Percentiles rank a stretch among this genome's conserved stretches.
These are phyloP conservation scores for Globisporangium heterothallicum DNA, from an alignment of 352 stramenopile species.

Conservation along the genomic window DNA sequence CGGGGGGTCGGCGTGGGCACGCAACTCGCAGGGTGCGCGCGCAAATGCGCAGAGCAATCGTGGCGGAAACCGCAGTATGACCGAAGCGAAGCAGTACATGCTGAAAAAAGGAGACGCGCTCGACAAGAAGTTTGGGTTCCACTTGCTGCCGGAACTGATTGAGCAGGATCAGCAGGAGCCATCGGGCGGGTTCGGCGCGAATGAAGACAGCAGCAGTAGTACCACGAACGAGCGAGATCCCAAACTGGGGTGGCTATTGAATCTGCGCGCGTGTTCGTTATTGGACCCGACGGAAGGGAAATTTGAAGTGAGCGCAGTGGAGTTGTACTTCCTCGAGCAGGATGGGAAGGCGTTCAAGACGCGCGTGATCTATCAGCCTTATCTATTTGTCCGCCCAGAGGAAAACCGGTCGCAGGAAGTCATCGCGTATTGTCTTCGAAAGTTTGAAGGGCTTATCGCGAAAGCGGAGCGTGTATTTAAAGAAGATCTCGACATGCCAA, in stretches of 20 bases:
- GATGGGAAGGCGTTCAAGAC: slow-evolving; percentile 95
- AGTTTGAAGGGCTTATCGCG: slow-evolving; percentile 85
- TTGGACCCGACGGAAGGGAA: slow-evolving; percentile 52
- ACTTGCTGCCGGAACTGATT: slow-evolving; percentile 48
- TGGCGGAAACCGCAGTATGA: slow-evolving; percentile 40
- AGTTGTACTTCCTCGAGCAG: slow-evolving; percentile 95
- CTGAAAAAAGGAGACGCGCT: slow-evolving; percentile 62
- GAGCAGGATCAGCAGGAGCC: slow-evolving; percentile 35
- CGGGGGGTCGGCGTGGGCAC: slow-evolving; percentile 54
- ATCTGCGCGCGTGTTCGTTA: slow-evolving; percentile 55
- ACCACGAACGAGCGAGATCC: slow-evolving; percentile 13
- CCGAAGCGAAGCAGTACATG: slow-evolving; percentile 47
- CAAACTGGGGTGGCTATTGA: slow-evolving; percentile 69
- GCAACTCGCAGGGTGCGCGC: slow-evolving; percentile 66
- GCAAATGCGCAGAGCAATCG: slow-evolving; percentile 40
- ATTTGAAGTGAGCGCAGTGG: slow-evolving; percentile 85
- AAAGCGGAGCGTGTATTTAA: slow-evolving; percentile 67
- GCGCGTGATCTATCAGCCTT: slow-evolving; percentile 93
- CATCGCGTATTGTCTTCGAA: slow-evolving; percentile 70
- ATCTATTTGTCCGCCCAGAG: slow-evolving; percentile 93
- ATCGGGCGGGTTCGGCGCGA: not conserved
- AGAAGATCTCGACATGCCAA: slow-evolving; percentile 90
- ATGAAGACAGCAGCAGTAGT: not conserved
- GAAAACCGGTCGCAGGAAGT: slow-evolving; percentile 62
- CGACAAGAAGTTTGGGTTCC: slow-evolving; percentile 67